These are phyloP conservation scores for Penicillium bialowiezense DNA, from an alignment of 495 filamentous ascomycete genomes.

Conservation along the genomic window DNA sequence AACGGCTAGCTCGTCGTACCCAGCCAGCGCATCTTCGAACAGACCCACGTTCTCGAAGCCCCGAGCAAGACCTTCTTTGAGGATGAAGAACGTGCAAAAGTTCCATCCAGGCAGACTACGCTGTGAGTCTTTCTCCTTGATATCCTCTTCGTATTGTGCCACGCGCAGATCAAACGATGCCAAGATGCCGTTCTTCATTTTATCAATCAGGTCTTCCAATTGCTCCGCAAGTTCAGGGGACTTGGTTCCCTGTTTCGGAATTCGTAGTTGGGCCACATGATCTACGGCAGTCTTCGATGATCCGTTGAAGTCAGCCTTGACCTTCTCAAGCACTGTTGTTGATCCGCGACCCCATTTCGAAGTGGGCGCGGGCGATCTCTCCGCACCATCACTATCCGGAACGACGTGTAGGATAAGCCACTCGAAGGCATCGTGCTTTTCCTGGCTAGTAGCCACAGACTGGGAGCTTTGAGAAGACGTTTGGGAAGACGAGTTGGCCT, in stretches of 20 bases:
- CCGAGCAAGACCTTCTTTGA: constrained; percentile 90
- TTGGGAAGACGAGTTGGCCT: constrained; percentile 56
- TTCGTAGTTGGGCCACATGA: constrained; percentile 79
- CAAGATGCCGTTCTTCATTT: constrained; percentile 83
- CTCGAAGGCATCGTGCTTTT: constrained; percentile 94
- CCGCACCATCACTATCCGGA: constrained; percentile 55
- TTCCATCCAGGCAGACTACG: constrained; percentile 93
- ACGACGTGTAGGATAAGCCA: constrained; percentile 94
- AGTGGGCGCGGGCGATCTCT: constrained; percentile 65
- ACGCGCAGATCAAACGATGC: constrained; percentile 89
- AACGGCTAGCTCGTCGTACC: constrained; percentile 87
- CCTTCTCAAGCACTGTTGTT: constrained; percentile 81
- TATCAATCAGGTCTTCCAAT: constrained; percentile 82
- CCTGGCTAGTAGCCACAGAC: constrained; percentile 46
- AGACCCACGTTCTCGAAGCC: constrained; percentile 96
- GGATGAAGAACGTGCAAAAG: constrained; percentile 96
- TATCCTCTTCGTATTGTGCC: constrained; percentile 93
- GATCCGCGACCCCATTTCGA: constrained; percentile 78
- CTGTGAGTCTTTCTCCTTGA: constrained; percentile 88
- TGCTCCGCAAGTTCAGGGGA: constrained; percentile 64
- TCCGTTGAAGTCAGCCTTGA: constrained; percentile 88
- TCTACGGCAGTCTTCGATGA: constrained; percentile 74
- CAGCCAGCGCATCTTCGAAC: constrained; percentile 88
- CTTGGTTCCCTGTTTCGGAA: constrained; percentile 55
- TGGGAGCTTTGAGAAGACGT: constrained; percentile 30